Evolutionary conservation across 1,284 basidiomycete species (phyloP), one percentile per base, ranked within the genome.

Genomic region (Prillingera fragicola): DNA sequence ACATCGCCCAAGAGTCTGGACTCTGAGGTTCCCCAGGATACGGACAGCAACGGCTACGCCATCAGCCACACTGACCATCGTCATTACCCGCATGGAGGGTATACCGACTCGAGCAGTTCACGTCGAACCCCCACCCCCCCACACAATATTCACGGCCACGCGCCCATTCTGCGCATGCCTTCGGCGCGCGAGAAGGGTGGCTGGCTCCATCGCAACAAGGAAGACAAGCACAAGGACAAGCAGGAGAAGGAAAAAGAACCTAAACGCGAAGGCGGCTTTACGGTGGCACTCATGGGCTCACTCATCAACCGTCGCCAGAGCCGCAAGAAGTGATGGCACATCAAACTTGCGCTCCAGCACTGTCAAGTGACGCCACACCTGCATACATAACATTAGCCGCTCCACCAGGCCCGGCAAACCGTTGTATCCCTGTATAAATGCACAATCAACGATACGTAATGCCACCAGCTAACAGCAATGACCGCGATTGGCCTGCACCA

Each of bases 301-400:
- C 27, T 49, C 4, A 41, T 52, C 27, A 35, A 29, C 21, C 48
- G 43, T 23, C 19, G 33, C 22, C 15, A 29, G 29, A 47, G 34
- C 15, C n/a, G 23, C 18, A 46, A 41, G 38, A 33, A 41, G 24
- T n/a, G n/a, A n/a, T n/a, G n/a, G n/a, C n/a, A n/a, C n/a, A n/a
- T n/a, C n/a, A n/a, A n/a, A n/a, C n/a, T n/a, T n/a, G n/a, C n/a
- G n/a, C n/a, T n/a, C n/a, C n/a, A n/a, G n/a, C n/a, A n/a, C n/a
- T n/a, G n/a, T n/a, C n/a, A n/a, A n/a, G n/a, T n/a, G n/a, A n/a
- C n/a, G n/a, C n/a, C n/a, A n/a, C n/a, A n/a, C n/a, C n/a, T n/a
- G n/a, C n/a, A n/a, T n/a, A n/a, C n/a, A n/a, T n/a, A n/a, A n/a
- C n/a, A n/a, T n/a, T n/a, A n/a, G n/a, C n/a, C n/a, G n/a, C n/a